Evolutionary conservation across 2,329 filamentous ascomycete species (phyloP).

Genomic region (Blastomyces percursus): DNA sequence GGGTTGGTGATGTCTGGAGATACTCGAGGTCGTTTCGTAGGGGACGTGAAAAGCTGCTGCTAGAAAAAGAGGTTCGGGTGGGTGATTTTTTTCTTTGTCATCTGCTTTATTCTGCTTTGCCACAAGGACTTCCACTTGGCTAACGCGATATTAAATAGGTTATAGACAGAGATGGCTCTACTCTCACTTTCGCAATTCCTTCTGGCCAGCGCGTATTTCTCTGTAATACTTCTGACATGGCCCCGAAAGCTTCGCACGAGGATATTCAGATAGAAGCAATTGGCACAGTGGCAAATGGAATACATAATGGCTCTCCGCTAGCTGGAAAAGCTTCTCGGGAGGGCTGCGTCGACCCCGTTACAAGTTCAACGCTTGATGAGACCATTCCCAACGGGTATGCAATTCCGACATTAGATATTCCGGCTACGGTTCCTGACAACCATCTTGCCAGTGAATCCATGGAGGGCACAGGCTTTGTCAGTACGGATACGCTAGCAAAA

Average conservation of each 20-base stretch:
- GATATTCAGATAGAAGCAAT: neutral
- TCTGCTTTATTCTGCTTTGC: neutral
- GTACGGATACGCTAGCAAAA: neutral
- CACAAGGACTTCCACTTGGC: neutral
- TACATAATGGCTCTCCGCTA: neutral
- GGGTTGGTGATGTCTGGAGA: constrained; percentile 33
- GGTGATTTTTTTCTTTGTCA: constrained; percentile 7
- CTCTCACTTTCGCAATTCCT: constrained; percentile 31
- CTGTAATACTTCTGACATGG: neutral
- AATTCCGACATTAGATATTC: too few species aligned
- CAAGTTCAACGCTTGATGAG: neutral
- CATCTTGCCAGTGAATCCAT: neutral
- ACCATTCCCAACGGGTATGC: neutral
- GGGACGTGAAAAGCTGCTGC: constrained; percentile 19
- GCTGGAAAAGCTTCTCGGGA: neutral
- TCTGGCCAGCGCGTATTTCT: constrained; percentile 29
- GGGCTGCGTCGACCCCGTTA: neutral
- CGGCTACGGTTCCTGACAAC: too few species aligned
- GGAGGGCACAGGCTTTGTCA: too few species aligned
- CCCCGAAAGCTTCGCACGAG: too few species aligned
- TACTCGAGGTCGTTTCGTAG: constrained; percentile 20
- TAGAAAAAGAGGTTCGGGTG: constrained; percentile 37
- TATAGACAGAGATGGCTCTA: constrained; percentile 22
- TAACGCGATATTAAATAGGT: constrained; percentile 19
- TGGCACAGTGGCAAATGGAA: neutral